phyloP scores from a whole-genome alignment of 2,329 filamentous ascomycete species.

The Fusarium xylarioides region DNA sequence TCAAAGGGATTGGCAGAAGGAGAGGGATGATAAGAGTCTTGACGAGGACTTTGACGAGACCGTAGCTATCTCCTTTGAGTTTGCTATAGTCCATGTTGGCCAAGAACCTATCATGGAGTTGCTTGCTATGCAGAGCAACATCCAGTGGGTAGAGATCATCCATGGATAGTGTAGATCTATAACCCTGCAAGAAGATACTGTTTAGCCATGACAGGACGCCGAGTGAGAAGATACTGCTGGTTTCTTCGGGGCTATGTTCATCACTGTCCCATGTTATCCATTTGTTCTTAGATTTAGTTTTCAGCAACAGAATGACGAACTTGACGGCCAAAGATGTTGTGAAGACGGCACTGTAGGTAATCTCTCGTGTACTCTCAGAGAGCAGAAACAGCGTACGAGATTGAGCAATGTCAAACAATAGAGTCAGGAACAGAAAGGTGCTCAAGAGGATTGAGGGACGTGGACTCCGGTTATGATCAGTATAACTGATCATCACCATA shows the following conservation, averaged over 20 bases:
- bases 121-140: slow-evolving; percentile 13
- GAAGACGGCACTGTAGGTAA: slow-evolving; percentile 44
- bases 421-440: slow-evolving; percentile 52
- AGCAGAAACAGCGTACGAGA: slow-evolving; percentile 54
- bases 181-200: slow-evolving; percentile 48
- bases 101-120: slow-evolving; percentile 26
- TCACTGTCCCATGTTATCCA: slow-evolving; percentile 49
- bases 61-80: background rate
- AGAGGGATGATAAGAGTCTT: background rate
- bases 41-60: background rate
- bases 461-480: slow-evolving; percentile 49
- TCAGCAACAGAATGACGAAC: slow-evolving; percentile 46
- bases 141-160: slow-evolving; percentile 50
- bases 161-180: slow-evolving; percentile 43
- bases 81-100: slow-evolving; percentile 30
- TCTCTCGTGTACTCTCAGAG: slow-evolving; percentile 17
- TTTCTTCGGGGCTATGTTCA: slow-evolving; percentile 51
- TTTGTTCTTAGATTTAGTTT: slow-evolving; percentile 49
- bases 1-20: background rate
- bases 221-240: slow-evolving; percentile 45
- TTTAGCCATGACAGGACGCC: slow-evolving; percentile 49
- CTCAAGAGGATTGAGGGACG: slow-evolving; percentile 55
- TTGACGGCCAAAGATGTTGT: slow-evolving; percentile 49
- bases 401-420: slow-evolving; percentile 55
- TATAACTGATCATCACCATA: slow-evolving; percentile 42